phyloP scores from a whole-genome alignment of 768 basidiomycete genomes.

The Pleurotus citrinopileatus region DNA sequence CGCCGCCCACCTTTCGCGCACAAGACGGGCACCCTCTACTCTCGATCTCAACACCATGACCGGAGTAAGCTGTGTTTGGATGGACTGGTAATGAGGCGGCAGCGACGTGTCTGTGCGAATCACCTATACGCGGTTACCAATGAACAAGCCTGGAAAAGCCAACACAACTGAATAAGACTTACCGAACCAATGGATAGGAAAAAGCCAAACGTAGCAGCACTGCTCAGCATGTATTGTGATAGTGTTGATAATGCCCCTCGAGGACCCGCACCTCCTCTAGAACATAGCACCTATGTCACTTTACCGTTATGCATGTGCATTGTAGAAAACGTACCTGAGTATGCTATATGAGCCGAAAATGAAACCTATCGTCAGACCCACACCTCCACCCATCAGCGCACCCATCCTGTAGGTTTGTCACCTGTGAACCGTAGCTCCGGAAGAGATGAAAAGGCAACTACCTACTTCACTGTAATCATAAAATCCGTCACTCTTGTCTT shows the following conservation, averaged over 20 bases:
- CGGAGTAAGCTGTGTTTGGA: slow-evolving; percentile 55
- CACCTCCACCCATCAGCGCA: slow-evolving; percentile 88
- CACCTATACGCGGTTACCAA: slow-evolving; percentile 48
- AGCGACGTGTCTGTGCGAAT: slow-evolving; percentile 78
- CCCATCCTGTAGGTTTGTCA: slow-evolving; percentile 66
- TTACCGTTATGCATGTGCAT: background rate
- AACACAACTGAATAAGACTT: slow-evolving; percentile 20
- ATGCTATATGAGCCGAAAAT: slow-evolving; percentile 95
- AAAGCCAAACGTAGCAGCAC: slow-evolving; percentile 95
- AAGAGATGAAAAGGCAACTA: slow-evolving; percentile 14
- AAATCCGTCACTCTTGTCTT: no score
- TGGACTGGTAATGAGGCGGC: slow-evolving; percentile 61
- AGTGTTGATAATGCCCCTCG: slow-evolving; percentile 88
- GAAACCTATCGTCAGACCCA: slow-evolving; percentile 96
- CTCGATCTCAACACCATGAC: slow-evolving; percentile 53
- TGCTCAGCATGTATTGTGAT: slow-evolving; percentile 97
- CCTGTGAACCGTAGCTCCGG: slow-evolving; percentile 9
- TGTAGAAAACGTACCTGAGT: slow-evolving; percentile 56
- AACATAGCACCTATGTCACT: slow-evolving; percentile 6
- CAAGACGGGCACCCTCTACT: slow-evolving; percentile 64
- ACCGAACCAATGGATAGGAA: slow-evolving; percentile 96
- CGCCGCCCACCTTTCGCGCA: slow-evolving; percentile 75
- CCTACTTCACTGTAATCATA: slow-evolving; percentile 56
- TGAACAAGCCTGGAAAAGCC: slow-evolving; percentile 8
- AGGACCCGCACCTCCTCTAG: slow-evolving; percentile 86